Evolutionary conservation across 768 basidiomycete species (phyloP).

Genomic region (Porphyrellus cyaneotinctus): DNA sequence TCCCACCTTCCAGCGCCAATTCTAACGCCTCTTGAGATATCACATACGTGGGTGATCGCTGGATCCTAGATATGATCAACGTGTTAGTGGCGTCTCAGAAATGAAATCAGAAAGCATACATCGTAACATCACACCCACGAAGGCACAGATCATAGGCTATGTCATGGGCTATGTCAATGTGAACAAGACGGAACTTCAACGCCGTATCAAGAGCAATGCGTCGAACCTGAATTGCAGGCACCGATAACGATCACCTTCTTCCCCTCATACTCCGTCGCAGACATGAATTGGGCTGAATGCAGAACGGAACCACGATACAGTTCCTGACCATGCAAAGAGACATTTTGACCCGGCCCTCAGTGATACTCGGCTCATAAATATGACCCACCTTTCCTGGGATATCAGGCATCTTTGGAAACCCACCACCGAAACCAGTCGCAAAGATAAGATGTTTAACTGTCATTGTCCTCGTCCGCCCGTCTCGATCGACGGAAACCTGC

Average conservation of each 20-base stretch:
- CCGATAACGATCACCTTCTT: constrained; percentile 67
- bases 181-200: not conserved
- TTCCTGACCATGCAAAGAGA: constrained; percentile 31
- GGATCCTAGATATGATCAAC: constrained; percentile 14
- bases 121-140: constrained; percentile 28
- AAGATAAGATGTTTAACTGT: constrained; percentile 50
- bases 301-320: constrained; percentile 47
- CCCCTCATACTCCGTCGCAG: constrained; percentile 43
- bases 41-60: constrained; percentile 30
- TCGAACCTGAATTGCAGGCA: constrained; percentile 53
- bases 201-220: not conserved
- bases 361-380: not conserved
- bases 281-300: constrained; percentile 51
- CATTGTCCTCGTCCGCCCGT: constrained; percentile 30
- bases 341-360: not conserved
- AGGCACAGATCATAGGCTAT: constrained; percentile 34
- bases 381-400: constrained; percentile 39
- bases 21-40: constrained; percentile 14
- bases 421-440: constrained; percentile 51
- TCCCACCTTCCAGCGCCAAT: constrained; percentile 14
- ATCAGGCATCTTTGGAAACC: constrained; percentile 42
- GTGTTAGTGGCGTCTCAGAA: constrained; percentile 5
- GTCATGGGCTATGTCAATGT: constrained; percentile 32
- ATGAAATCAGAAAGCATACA: constrained; percentile 10
- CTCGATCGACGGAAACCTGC: constrained; percentile 37